Evolutionary conservation across 805 yeast species (phyloP).

Genomic region (Teunomyces aglyptinius): DNA sequence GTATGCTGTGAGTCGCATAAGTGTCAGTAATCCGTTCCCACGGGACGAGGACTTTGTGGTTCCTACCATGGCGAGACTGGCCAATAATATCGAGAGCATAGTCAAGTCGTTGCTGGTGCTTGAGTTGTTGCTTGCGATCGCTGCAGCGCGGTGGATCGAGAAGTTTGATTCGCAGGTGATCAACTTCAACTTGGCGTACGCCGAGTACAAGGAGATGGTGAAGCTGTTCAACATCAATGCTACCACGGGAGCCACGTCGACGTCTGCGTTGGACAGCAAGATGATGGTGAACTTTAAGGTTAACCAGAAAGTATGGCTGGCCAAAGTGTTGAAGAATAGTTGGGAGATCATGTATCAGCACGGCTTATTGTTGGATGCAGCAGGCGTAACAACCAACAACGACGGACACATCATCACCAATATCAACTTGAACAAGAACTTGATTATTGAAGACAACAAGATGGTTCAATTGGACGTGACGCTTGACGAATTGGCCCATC

Average conservation of each 20-base stretch:
- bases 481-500: constrained; percentile 47
- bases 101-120: constrained; percentile 54
- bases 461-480: constrained; percentile 52
- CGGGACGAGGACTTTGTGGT: constrained; percentile 24
- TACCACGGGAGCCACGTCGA: constrained; percentile 23
- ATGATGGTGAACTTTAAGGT: constrained; percentile 32
- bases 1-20: constrained; percentile 39
- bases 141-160: constrained; percentile 69
- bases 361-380: constrained; percentile 51
- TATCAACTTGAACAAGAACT: constrained; percentile 26
- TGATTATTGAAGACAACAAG: constrained; percentile 43
- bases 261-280: constrained; percentile 37
- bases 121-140: constrained; percentile 68
- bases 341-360: constrained; percentile 71
- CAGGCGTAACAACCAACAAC: constrained; percentile 41
- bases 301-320: constrained; percentile 55
- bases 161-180: constrained; percentile 58
- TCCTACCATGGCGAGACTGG: constrained; percentile 20
- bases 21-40: constrained; percentile 20
- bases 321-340: constrained; percentile 57
- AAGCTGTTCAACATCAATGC: constrained; percentile 41
- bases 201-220: constrained; percentile 66
- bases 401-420: constrained; percentile 35
- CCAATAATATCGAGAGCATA: constrained; percentile 25
- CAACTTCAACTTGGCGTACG: constrained; percentile 73